Percentiles rank a stretch among this genome's conserved stretches.
phyloP scores from a whole-genome alignment of 257 asterid genomes.

The Fraxinus quadrangulata region DNA sequence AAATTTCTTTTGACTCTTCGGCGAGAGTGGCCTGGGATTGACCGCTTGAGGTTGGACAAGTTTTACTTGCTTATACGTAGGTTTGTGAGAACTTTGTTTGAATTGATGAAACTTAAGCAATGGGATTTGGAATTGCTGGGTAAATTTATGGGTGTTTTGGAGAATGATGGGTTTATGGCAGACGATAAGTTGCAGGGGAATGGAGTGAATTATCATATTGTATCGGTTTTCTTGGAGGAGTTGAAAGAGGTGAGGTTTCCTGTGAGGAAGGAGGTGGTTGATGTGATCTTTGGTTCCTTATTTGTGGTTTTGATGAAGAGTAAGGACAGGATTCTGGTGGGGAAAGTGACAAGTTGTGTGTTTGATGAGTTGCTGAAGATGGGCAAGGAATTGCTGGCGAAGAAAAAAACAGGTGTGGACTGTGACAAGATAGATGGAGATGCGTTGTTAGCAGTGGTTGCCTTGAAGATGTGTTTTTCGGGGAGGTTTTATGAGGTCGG shows the following conservation, averaged over 20 bases:
- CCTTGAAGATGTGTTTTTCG: slow-evolving; percentile 68
- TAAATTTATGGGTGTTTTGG: slow-evolving; percentile 50
- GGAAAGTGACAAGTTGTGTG: slow-evolving; percentile 73
- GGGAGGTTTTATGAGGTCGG: slow-evolving; percentile 64
- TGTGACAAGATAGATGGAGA: slow-evolving; percentile 45
- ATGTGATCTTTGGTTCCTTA: slow-evolving; percentile 60
- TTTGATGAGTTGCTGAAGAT: slow-evolving; percentile 64
- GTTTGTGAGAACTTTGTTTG: slow-evolving; percentile 62
- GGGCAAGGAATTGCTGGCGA: slow-evolving; percentile 56
- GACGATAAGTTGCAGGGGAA: slow-evolving; percentile 72
- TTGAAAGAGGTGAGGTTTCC: slow-evolving; percentile 63
- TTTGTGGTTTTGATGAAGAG: slow-evolving; percentile 50
- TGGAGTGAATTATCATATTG: slow-evolving; percentile 88
- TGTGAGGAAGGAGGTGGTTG: slow-evolving; percentile 54
- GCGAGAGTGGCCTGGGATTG: slow-evolving; percentile 93
- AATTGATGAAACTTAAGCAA: slow-evolving; percentile 45
- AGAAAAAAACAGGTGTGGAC: slow-evolving; percentile 47
- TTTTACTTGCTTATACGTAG: slow-evolving; percentile 80
- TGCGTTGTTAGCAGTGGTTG: slow-evolving; percentile 58
- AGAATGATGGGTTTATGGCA: slow-evolving; percentile 59
- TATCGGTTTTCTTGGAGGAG: slow-evolving; percentile 83
- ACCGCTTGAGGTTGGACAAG: slow-evolving; percentile 83
- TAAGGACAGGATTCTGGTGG: slow-evolving; percentile 70
- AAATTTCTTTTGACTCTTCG: slow-evolving; percentile 66
- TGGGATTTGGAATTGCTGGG: slow-evolving; percentile 70